These are phyloP conservation scores for Cystofilobasidium macerans DNA, from an alignment of 768 basidiomycete species.

Conservation along the genomic window DNA sequence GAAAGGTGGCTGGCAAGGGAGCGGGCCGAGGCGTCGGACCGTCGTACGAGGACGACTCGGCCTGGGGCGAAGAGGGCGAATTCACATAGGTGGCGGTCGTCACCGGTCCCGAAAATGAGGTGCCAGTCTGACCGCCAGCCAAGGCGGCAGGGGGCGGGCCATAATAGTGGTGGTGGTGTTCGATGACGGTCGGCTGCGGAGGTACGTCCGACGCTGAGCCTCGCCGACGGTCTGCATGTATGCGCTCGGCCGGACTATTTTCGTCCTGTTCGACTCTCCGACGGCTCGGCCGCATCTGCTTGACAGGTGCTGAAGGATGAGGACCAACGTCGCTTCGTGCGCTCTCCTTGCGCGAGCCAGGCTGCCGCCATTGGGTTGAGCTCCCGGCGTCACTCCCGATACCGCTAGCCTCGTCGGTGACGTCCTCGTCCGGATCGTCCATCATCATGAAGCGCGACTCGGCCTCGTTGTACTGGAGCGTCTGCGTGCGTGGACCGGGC, in stretches of 20 bases:
- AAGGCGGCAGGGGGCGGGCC: too few species aligned
- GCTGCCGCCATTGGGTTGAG: not conserved
- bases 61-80: not conserved
- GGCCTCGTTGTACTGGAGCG: conserved; percentile 6
- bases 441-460: not conserved
- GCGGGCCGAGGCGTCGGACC: conserved; percentile 1
- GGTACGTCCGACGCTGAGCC: too few species aligned
- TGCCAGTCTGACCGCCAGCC: too few species aligned
- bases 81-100: too few species aligned
- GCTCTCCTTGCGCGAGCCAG: not conserved
- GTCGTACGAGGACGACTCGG: not conserved
- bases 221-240: not conserved
- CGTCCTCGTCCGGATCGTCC: too few species aligned
- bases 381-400: not conserved
- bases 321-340: not conserved
- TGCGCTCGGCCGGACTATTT: too few species aligned
- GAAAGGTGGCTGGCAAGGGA: not conserved
- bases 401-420: not conserved
- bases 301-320: not conserved
- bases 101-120: too few species aligned
- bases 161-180: not conserved
- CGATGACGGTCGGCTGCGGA: not conserved
- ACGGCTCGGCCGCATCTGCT: too few species aligned
- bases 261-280: not conserved
- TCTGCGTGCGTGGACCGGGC: not conserved